Conservation (phyloP, 768 basidiomycete species). For the Mycena polygramma region DNA sequence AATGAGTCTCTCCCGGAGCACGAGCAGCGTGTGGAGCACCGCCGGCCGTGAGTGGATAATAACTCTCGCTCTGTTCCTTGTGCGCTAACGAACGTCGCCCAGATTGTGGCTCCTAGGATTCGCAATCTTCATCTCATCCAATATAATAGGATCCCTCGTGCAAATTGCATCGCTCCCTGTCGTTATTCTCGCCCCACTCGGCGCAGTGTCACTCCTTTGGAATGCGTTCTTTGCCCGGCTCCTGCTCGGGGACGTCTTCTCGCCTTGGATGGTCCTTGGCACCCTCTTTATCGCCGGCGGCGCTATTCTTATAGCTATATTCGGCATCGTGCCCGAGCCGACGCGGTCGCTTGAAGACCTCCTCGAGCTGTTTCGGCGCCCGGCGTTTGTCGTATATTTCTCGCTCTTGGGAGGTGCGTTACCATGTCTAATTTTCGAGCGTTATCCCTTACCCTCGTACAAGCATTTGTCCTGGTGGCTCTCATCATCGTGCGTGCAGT, state of each 20-base stretch:
- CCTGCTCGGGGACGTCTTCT: constrained; percentile 88
- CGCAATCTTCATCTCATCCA: constrained; percentile 88
- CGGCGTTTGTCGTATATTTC: constrained; percentile 87
- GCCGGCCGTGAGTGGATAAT: constrained; percentile 74
- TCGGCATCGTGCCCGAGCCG: constrained; percentile 91
- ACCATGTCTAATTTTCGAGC: not conserved
- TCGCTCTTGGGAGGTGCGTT: constrained; percentile 67
- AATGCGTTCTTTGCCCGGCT: constrained; percentile 93
- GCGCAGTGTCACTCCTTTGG: constrained; percentile 93
- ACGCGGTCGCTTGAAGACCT: constrained; percentile 91
- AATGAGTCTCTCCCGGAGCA: constrained; percentile 80
- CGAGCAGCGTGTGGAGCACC: constrained; percentile 77
- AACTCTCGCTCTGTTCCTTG: constrained; percentile 12
- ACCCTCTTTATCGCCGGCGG: constrained; percentile 90
- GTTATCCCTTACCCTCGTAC: not conserved
- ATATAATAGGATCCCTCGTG: constrained; percentile 88
- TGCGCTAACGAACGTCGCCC: constrained; percentile 18
- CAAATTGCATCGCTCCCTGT: constrained; percentile 96
- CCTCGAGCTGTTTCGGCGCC: constrained; percentile 78
- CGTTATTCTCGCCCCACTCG: constrained; percentile 93
- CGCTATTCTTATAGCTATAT: constrained; percentile 90
- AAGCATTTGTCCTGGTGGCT: constrained; percentile 65
- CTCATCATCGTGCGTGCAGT: constrained; percentile 70
- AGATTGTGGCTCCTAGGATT: constrained; percentile 93
- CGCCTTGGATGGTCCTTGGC: constrained; percentile 86